Percentiles rank a stretch among this genome's conserved stretches.
Conservation (phyloP, 2,329 filamentous ascomycete species). For the Trichoderma breve region DNA sequence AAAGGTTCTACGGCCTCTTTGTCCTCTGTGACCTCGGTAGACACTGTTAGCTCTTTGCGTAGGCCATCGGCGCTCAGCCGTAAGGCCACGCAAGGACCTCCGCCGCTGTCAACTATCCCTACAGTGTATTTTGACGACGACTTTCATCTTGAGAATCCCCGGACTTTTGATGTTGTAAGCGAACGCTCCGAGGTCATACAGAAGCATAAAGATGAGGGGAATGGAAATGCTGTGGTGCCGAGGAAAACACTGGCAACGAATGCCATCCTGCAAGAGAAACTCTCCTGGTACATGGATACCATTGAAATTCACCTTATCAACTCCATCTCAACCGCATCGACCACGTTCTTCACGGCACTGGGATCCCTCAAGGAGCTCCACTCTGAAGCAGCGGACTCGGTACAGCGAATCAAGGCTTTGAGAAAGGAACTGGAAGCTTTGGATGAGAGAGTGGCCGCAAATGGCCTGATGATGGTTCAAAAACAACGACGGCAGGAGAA, state of each 20-base stretch:
- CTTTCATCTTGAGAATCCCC: conserved; percentile 92
- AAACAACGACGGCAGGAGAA: conserved; percentile 82
- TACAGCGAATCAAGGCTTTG: conserved; percentile 77
- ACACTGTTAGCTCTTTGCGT: conserved; percentile 42
- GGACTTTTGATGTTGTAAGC: conserved; percentile 94
- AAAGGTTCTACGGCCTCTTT: conserved; percentile 44
- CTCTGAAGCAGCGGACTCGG: conserved; percentile 86
- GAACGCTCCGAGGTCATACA: conserved; percentile 95
- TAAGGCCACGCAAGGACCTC: conserved; percentile 67
- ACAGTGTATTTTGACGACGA: conserved; percentile 91
- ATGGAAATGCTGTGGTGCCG: conserved; percentile 56
- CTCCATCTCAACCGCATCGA: conserved; percentile 92
- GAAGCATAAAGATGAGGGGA: conserved; percentile 50
- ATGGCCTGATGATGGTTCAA: conserved; percentile 80
- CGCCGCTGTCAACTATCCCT: conserved; percentile 88
- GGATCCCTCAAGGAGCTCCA: conserved; percentile 89
- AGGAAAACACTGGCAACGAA: conserved; percentile 92
- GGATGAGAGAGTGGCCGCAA: conserved; percentile 82
- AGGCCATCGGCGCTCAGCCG: conserved; percentile 50
- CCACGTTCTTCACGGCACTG: conserved; percentile 92
- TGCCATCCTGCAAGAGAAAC: conserved; percentile 93
- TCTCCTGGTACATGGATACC: conserved; percentile 99
- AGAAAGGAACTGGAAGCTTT: conserved; percentile 76
- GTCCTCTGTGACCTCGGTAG: conserved; percentile 50
- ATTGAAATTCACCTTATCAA: conserved; percentile 96